Conservation (phyloP, 768 basidiomycete species). For the Vishniacozyma victoriae region DNA sequence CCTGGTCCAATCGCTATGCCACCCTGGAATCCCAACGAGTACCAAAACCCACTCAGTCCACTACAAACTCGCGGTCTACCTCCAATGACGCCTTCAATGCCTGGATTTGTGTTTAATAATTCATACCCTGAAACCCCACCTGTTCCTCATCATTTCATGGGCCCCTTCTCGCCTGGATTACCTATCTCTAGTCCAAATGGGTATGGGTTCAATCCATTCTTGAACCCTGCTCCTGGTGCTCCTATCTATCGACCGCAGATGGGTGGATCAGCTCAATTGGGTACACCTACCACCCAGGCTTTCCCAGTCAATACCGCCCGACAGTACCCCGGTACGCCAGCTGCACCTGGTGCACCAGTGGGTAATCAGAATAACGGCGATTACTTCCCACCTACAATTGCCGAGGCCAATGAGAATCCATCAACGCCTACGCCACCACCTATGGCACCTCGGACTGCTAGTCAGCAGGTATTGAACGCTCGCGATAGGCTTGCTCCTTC, state of each 20-base stretch:
- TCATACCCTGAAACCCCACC: conserved; percentile 49
- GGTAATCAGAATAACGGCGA: no score
- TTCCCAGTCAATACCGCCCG: no score
- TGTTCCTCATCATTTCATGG: conserved; percentile 48
- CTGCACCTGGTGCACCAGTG: not conserved
- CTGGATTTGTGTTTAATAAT: conserved; percentile 81
- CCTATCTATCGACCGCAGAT: conserved; percentile 46
- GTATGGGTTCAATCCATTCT: conserved; percentile 52
- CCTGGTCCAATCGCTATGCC: conserved; percentile 48
- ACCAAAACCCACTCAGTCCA: conserved; percentile 47
- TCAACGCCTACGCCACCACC: not conserved
- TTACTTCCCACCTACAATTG: conserved; percentile 14
- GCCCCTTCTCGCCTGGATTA: conserved; percentile 68
- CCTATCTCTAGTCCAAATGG: conserved; percentile 46
- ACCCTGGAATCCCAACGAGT: conserved; percentile 36
- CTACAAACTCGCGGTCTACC: conserved; percentile 76
- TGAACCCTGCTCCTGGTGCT: conserved; percentile 62
- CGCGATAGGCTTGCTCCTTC: no score
- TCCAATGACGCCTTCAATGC: conserved; percentile 96
- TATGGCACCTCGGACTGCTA: not conserved
- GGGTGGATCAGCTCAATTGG: conserved; percentile 27
- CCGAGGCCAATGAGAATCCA: not conserved
- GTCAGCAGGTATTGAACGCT: not conserved
- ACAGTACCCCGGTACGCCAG: conserved; percentile 4
- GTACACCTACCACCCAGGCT: conserved; percentile 33